Percentiles rank a stretch among this genome's conserved stretches.
phyloP scores from a whole-genome alignment of 768 basidiomycete genomes.

The Cystofilobasidium ferigula region DNA sequence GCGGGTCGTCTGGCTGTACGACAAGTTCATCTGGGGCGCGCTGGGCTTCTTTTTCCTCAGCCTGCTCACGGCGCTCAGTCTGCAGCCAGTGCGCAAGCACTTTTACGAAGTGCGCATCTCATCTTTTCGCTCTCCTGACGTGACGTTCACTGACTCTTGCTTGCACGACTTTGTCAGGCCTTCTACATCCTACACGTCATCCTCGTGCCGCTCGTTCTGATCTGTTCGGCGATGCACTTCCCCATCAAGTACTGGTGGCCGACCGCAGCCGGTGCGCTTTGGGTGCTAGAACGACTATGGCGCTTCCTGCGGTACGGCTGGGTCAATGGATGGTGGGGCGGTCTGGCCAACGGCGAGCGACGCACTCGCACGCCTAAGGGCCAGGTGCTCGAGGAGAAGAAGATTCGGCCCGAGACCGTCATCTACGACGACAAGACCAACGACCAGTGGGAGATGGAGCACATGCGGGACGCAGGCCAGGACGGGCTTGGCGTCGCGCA shows the following conservation, averaged over 20 bases:
- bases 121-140: constrained; percentile 5
- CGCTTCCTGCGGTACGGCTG: constrained; percentile 50
- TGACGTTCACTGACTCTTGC: background rate
- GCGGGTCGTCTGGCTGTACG: constrained; percentile 50
- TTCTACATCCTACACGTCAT: constrained; percentile 59
- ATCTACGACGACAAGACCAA: constrained; percentile 6
- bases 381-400: background rate
- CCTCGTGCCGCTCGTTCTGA: constrained; percentile 53
- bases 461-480: background rate
- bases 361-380: constrained; percentile 8
- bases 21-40: constrained; percentile 54
- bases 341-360: constrained; percentile 25
- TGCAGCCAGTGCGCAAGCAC: constrained; percentile 45
- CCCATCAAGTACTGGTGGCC: constrained; percentile 59
- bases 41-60: constrained; percentile 49
- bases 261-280: constrained; percentile 51
- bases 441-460: constrained; percentile 24
- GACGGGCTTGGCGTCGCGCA: constrained; percentile 12
- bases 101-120: constrained; percentile 42
- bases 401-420: background rate
- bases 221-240: constrained; percentile 57
- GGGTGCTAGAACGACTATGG: constrained; percentile 54
- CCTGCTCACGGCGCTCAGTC: constrained; percentile 46
- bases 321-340: constrained; percentile 49
- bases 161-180: constrained; percentile 37